Evolutionary conservation across 1,139 yeast genomes (phyloP), one percentile per base, ranked within the genome.

Genomic region (Pichiaceae sp.): DNA sequence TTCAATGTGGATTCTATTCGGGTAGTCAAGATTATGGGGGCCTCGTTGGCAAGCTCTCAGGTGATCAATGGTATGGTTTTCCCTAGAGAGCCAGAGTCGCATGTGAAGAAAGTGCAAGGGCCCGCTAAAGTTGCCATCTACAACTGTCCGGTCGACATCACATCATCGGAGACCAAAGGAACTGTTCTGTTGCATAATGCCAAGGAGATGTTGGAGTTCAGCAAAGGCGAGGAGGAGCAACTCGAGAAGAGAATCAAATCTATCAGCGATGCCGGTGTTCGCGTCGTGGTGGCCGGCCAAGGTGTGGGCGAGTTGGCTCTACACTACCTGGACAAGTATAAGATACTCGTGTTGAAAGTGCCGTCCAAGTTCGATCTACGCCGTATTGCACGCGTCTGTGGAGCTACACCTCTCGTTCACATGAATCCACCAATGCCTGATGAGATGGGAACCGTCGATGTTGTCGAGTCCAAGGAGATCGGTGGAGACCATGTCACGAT

Each of bases 401-500:
- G 97, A 36, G 97, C 97, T 31, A 83, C 96, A 17, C 96, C 98
- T 40, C 69, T 89, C 55, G 94, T 96, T 37, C 74, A 96, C 62
- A 71, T 93, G 42, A 96, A 96, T 47, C 95, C 96, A 1, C 97
- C 97, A 50, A 76, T 84, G 66, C 91, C 95, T 12, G 96, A 89
- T 54, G 97, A 91, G 63, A 74, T 84, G 70, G 98, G 98, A 40
- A 61, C 72, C 32, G 75, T 91, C 46, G 98, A 91, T 59, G 62
- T 81, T 20, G 91, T 93, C 36, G 95, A 85, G 65, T 83, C 96
- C 17, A 74, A 75, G 51, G 98, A 91, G 65, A 86, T 91, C 55
- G 98, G 98, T 48, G 96, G 97, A 39, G 97, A 93, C 63, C 75
- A 96, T 58, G 98, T 91, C 30, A 91, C 98, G 9, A 73, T 93